Base-by-base conservation (phyloP, 768 basidiomycete species). In the Pleurotus citrinopileatus region DNA sequence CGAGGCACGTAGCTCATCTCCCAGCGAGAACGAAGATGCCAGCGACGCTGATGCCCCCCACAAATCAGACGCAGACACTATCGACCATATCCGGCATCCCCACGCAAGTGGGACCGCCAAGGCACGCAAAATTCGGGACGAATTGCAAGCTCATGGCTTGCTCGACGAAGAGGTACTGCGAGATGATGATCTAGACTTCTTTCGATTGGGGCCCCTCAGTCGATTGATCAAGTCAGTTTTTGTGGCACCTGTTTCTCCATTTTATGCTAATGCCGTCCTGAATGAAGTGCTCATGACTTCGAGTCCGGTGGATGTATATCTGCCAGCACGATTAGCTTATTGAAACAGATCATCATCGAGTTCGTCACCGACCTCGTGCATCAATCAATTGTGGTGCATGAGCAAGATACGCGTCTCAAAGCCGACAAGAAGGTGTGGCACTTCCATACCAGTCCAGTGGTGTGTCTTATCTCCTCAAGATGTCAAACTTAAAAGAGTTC, bases 381-480 rank as follows among this genome's bases (percentile, higher is more conserved):
- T 52, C 74, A 73, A 28, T 71, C 77, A 19, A 75, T 88, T 38
- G 69, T 79, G 5, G 69, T 76, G 32, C 79, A 80, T 37, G 84
- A 87, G 59, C 79, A 84, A 54, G 87, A 87, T 59, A 65, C 72
- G 51, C 66, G 69, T 27, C 62, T 85, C 61, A 89, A 88, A 67
- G 70, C 72, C 36, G 76, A 77, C 17, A 79, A 79, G 43, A 86
- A 79, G 59, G 83, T 75, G 5, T 90, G 87, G 84, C 71, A 75
- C 43, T 51, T 73, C 2, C 70, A 71, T 10, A 67, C 66, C 42
- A 72, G 73, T 26, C 70, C 78, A 59, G 79, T 82, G 62, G 70
- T 71, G 34, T 36, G 61, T 56, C 23, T 43, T 25, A 23, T 42
- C 23, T 36, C 34, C 19, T 51, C 25, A 27, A 23, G 15, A 26